Base-by-base conservation (phyloP, 2,329 filamentous ascomycete species). In the Verticillium tricorpus region DNA sequence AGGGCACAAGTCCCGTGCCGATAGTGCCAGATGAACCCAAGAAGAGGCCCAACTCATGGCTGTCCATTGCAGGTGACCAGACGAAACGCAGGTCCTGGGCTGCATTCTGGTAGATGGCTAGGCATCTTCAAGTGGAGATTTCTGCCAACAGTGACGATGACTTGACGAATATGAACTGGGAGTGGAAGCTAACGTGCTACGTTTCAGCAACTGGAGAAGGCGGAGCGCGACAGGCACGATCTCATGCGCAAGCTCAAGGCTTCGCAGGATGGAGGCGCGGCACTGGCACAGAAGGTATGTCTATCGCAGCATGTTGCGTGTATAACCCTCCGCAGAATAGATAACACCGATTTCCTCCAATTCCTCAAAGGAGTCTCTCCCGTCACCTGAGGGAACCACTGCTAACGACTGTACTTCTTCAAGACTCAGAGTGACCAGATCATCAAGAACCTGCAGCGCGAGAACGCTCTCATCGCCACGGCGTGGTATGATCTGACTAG, bases 401-500 rank as follows among this genome's bases (percentile, higher is more conserved):
- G 31, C 55, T 57, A n/a, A 57, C 55, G 4, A 50, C 19, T 25
- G 45, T 22, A 6, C 14, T 11, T 22, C 19, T 22, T 60, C 56
- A 69, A 85, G 80, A 80, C 81, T 54, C 77, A 81, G 60, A 75
- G 74, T 65, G 83, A 86, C 56, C 77, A 84, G 69, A 77, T 80
- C 58, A 84, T 91, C 70, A 85, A 86, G 67, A 90, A 88, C 68
- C 83, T 96, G 63, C 85, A 90, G 72, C 85, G 89, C 68, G 92
- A 96, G 74, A 92, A 92, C 73, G 83, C 84, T 45, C 82, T 95
- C 71, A 92, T 96, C 69, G 82, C 89, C 31, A 90, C 88, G n/a
- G 92, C 92, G 2, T 96, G 91, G 91, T 93, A 93, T 76, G 91
- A 94, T 74, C 84, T 95, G 69, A 88, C 89, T 31, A 88, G 83